These are phyloP conservation scores for Aspergillus pseudonomiae DNA, from an alignment of 2,329 filamentous ascomycete species.

Conservation along the genomic window DNA sequence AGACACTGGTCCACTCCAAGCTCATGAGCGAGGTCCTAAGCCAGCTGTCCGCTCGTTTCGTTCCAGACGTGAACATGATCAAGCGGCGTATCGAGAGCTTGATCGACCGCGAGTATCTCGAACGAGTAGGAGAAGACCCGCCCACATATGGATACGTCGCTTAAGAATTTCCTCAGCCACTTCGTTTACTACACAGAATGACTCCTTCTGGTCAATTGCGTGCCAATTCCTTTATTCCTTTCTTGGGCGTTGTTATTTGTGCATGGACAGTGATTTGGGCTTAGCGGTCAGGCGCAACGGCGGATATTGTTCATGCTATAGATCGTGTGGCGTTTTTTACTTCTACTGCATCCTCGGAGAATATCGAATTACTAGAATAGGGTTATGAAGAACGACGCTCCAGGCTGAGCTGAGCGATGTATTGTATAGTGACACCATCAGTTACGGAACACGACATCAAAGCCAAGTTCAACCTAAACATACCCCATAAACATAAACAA, in stretches of 20 bases:
- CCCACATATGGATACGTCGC: slow-evolving; percentile 51
- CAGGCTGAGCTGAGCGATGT: not conserved
- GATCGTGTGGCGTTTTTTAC: slow-evolving; percentile 5
- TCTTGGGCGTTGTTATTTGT: not conserved
- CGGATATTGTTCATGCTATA: slow-evolving; percentile 12
- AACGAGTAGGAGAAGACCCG: slow-evolving; percentile 47
- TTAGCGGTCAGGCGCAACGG: slow-evolving; percentile 30
- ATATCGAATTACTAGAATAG: not conserved
- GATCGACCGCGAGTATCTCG: slow-evolving; percentile 58
- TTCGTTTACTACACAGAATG: not conserved
- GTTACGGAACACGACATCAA: not conserved
- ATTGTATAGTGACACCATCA: not conserved
- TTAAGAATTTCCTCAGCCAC: slow-evolving; percentile 21
- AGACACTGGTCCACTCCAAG: slow-evolving; percentile 50
- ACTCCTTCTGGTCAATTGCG: not conserved
- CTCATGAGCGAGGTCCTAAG: slow-evolving; percentile 55
- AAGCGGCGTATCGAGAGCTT: slow-evolving; percentile 57
- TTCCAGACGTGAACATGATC: slow-evolving; percentile 56
- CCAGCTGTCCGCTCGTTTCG: slow-evolving; percentile 52
- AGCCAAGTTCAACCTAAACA: not conserved
- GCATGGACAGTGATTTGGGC: slow-evolving; percentile 13
- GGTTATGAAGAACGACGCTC: not conserved
- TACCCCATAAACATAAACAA: not conserved
- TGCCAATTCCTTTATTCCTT: not conserved
- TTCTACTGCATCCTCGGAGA: not conserved